Percentiles rank a stretch among this genome's conserved stretches.
These are phyloP conservation scores for Saccharomyces pastorianus DNA, from an alignment of 1,139 yeast species.

Conservation along the genomic window DNA sequence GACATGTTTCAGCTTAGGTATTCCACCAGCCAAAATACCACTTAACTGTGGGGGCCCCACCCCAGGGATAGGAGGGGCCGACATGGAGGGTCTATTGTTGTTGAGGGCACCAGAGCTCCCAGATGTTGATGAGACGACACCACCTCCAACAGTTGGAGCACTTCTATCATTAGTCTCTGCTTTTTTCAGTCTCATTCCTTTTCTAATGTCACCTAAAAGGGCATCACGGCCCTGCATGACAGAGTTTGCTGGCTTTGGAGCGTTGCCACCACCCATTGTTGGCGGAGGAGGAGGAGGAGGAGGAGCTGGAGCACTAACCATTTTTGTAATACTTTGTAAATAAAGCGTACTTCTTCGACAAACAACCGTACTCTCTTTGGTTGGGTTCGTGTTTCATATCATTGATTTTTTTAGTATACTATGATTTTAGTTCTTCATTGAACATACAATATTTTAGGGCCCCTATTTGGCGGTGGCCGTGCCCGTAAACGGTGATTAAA, in stretches of 20 bases:
- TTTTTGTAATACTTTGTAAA: neutral
- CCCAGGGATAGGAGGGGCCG: conserved; percentile 28
- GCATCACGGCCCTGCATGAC: conserved; percentile 57
- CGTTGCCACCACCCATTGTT: conserved; percentile 10
- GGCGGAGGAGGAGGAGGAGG: conserved; percentile 31
- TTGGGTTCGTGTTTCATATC: neutral
- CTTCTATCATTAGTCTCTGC: conserved; percentile 68
- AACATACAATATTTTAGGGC: neutral
- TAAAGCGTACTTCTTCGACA: neutral
- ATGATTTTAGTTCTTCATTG: neutral
- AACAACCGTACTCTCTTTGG: neutral
- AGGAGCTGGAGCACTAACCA: conserved; percentile 25
- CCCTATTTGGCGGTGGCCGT: neutral
- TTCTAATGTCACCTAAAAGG: conserved; percentile 74
- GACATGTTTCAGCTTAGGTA: conserved; percentile 64
- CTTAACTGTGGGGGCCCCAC: conserved; percentile 47
- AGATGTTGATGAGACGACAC: neutral
- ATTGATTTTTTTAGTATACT: neutral
- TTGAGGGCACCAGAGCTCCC: conserved; percentile 10
- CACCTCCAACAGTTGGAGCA: conserved; percentile 43
- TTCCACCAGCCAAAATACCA: conserved; percentile 77
- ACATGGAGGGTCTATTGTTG: conserved; percentile 13
- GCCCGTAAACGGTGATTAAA: neutral
- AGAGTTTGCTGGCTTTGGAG: conserved; percentile 22
- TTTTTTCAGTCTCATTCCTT: conserved; percentile 68